Conservation (phyloP, 345 rosid genomes). For the Bruguiera sexangula region DNA sequence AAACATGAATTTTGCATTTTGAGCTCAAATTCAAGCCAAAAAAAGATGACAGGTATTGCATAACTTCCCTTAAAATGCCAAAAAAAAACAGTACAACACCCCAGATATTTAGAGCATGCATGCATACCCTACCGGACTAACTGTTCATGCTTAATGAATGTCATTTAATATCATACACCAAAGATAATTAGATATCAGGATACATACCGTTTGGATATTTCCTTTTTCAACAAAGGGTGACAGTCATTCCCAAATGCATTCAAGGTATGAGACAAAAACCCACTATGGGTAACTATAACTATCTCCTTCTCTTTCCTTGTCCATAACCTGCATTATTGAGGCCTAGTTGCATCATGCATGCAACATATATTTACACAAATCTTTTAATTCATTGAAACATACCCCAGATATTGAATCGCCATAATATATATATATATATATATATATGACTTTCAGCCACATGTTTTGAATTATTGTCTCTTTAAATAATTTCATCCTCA, state of each 20-base stretch:
- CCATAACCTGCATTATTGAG: conserved; percentile 67
- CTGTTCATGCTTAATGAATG: neutral
- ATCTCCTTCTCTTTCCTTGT: conserved; percentile 95
- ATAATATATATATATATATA: too few species aligned
- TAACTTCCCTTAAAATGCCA: neutral
- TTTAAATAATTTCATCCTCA: neutral
- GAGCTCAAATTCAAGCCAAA: neutral
- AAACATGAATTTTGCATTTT: neutral
- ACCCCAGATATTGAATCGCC: too few species aligned
- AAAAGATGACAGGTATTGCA: neutral
- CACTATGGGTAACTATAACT: conserved; percentile 93
- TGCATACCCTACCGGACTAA: neutral
- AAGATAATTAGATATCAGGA: conserved; percentile 6
- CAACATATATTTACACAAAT: neutral
- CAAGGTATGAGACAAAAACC: conserved; percentile 81
- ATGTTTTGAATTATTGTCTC: neutral
- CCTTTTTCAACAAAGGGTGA: conserved; percentile 67
- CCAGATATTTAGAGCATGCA: neutral
- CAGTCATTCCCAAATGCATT: conserved; percentile 71
- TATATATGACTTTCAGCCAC: neutral
- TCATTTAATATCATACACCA: neutral
- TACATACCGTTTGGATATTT: conserved; percentile 72
- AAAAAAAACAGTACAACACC: neutral
- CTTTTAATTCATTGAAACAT: neutral
- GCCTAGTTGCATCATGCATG: neutral